Conservation (phyloP, 1,284 basidiomycete species). For the Cutaneotrichosporon curvatum region DNA sequence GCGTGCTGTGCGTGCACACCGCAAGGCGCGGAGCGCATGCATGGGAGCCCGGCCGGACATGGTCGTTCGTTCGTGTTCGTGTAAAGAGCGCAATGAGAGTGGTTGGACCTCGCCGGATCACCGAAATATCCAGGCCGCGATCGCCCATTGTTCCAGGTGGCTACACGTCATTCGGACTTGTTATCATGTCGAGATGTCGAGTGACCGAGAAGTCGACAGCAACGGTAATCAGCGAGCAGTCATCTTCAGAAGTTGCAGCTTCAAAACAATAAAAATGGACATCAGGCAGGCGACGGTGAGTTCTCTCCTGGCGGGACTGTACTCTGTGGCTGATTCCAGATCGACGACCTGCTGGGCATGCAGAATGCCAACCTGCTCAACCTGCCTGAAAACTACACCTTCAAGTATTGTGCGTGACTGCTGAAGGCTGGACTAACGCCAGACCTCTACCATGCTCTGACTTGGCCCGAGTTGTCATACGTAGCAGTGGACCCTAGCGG, state of each 20-base stretch:
- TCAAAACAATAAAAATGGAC: slow-evolving; percentile 42
- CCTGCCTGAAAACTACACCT: slow-evolving; percentile 76
- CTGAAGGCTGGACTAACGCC: background rate
- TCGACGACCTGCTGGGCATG: slow-evolving; percentile 73
- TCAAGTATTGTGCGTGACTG: slow-evolving; percentile 66
- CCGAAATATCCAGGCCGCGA: background rate
- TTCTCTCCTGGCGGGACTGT: background rate
- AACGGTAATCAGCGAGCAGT: background rate
- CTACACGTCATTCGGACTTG: background rate
- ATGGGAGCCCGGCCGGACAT: no score
- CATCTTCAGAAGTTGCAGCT: background rate
- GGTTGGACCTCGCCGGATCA: background rate
- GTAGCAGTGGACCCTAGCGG: slow-evolving; percentile 87
- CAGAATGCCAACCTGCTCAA: slow-evolving; percentile 84
- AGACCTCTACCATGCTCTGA: slow-evolving; percentile 84
- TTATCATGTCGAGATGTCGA: no score
- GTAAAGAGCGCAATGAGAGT: no score
- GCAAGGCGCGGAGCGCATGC: slow-evolving; percentile 7
- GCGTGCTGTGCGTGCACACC: background rate
- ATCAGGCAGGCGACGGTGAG: slow-evolving; percentile 50
- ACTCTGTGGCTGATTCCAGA: slow-evolving; percentile 24
- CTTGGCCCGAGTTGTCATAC: slow-evolving; percentile 90
- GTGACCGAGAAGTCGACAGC: no score
- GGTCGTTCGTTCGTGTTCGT: no score
- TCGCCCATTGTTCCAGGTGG: background rate